Conservation (phyloP, 805 yeast genomes). For the Zygoascus bituminiphila region DNA sequence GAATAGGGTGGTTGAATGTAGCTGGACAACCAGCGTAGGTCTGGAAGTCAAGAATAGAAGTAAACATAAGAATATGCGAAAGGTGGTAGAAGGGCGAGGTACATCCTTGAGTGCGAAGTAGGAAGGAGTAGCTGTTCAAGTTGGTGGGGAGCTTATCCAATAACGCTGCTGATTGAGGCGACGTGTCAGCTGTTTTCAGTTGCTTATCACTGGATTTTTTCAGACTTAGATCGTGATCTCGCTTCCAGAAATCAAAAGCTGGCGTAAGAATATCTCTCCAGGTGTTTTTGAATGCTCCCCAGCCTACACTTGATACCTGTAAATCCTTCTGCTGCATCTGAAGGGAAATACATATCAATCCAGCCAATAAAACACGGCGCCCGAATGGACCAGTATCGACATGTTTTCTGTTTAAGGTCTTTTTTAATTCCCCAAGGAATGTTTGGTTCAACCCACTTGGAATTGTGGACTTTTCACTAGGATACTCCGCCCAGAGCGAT, state of each 20-base stretch:
- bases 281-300: conserved; percentile 34
- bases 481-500: conserved; percentile 42
- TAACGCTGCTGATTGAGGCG: not conserved
- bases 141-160: conserved; percentile 6
- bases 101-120: conserved; percentile 33
- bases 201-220: conserved; percentile 5
- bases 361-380: conserved; percentile 56
- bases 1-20: conserved; percentile 62
- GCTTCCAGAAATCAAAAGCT: conserved; percentile 63
- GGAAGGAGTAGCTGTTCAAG: conserved; percentile 3
- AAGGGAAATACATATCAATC: conserved; percentile 55
- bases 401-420: conserved; percentile 45
- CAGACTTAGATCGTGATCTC: conserved; percentile 20
- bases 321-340: conserved; percentile 68
- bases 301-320: conserved; percentile 44
- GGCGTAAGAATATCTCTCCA: conserved; percentile 69
- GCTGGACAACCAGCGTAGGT: conserved; percentile 77
- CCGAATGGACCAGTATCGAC: conserved; percentile 50
- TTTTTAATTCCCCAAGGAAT: conserved; percentile 52
- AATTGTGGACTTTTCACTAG: conserved; percentile 18
- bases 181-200: not conserved
- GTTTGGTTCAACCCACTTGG: conserved; percentile 23
- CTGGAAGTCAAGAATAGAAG: conserved; percentile 70
- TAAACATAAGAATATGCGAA: conserved; percentile 62
- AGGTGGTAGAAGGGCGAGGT: conserved; percentile 63